These are phyloP conservation scores for Cercospora sesami DNA, from an alignment of 2,329 filamentous ascomycete genomes.

Conservation along the genomic window DNA sequence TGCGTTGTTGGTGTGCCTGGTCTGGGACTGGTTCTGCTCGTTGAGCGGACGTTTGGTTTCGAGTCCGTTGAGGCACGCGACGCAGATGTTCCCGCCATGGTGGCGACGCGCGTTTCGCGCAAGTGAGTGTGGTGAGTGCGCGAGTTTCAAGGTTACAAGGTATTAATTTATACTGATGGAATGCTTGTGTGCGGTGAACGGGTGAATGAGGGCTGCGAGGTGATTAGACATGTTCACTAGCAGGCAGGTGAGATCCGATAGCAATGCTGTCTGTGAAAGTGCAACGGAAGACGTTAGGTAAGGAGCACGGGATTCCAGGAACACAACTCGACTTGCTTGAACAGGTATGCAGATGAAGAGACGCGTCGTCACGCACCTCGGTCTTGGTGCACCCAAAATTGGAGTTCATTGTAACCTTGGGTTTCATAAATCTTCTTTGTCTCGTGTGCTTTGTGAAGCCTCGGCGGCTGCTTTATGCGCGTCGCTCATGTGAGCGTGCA, in stretches of 20 bases:
- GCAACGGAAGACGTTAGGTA: not conserved
- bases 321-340: not conserved
- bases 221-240: conserved; percentile 9
- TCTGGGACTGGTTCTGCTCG: conserved; percentile 1
- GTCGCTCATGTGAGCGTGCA: conserved; percentile 6
- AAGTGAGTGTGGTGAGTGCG: not conserved
- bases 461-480: conserved; percentile 3
- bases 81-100: not conserved
- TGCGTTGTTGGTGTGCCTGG: conserved; percentile 4
- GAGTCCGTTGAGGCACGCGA: not conserved
- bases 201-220: conserved; percentile 1
- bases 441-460: conserved; percentile 5
- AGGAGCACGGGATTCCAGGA: not conserved
- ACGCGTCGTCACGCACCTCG: conserved; percentile 6
- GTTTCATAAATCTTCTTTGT: conserved; percentile 12
- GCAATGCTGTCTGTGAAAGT: not conserved
- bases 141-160: not conserved
- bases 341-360: not conserved
- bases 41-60: not conserved
- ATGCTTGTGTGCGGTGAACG: not conserved
- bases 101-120: not conserved
- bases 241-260: not conserved
- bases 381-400: not conserved
- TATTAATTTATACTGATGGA: not conserved
- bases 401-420: conserved; percentile 1